These are phyloP conservation scores for Scalesia atractyloides DNA, from an alignment of 129 eudicot species.

Conservation along the genomic window DNA sequence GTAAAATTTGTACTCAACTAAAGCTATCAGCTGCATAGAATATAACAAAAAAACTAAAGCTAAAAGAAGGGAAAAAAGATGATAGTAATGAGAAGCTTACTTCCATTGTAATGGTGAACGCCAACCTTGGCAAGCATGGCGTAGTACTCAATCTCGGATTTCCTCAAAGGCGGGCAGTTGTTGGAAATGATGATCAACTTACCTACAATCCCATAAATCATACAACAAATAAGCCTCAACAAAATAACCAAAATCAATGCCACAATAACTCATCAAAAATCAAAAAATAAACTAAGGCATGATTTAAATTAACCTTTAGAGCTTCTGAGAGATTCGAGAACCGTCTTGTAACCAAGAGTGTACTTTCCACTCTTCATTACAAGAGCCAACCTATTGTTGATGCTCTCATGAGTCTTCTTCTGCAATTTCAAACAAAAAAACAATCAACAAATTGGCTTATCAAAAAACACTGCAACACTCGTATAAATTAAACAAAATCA, in stretches of 20 bases:
- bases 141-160: slow-evolving; percentile 85
- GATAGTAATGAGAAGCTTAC: slow-evolving; percentile 38
- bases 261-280: not conserved
- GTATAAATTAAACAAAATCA: not conserved
- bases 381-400: slow-evolving; percentile 69
- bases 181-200: slow-evolving; percentile 64
- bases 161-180: slow-evolving; percentile 81
- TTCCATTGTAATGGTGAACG: slow-evolving; percentile 84
- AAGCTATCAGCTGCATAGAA: not conserved
- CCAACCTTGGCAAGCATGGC: slow-evolving; percentile 91
- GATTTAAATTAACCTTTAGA: slow-evolving; percentile 49
- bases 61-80: not conserved
- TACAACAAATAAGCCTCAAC: not conserved
- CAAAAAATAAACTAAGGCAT: not conserved
- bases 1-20: too few relatives aligned
- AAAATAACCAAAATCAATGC: not conserved
- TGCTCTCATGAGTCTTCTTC: slow-evolving; percentile 80
- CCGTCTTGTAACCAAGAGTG: slow-evolving; percentile 73
- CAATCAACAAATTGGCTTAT: not conserved
- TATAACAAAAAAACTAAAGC: not conserved
- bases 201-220: slow-evolving; percentile 37
- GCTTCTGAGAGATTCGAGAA: slow-evolving; percentile 61
- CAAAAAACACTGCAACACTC: not conserved
- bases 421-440: slow-evolving; percentile 14
- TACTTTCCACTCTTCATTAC: slow-evolving; percentile 80